These are phyloP conservation scores for Heimioporus sp. DNA, from an alignment of 768 basidiomycete species.

Conservation along the genomic window DNA sequence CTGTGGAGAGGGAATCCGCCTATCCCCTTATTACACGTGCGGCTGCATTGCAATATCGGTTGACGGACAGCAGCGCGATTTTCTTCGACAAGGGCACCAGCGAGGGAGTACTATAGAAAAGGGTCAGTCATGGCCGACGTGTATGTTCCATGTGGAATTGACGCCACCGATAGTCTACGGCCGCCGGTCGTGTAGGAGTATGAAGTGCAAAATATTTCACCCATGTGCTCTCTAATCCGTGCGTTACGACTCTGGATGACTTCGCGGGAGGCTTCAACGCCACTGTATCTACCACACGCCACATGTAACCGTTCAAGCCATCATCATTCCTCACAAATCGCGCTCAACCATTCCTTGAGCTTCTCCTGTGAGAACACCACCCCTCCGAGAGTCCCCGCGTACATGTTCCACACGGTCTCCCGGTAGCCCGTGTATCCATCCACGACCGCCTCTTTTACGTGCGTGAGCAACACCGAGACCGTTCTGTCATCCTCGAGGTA, in stretches of 20 bases:
- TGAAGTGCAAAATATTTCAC: no score
- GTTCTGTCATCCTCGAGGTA: conserved; percentile 84
- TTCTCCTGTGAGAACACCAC: conserved; percentile 33
- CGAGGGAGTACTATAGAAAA: conserved; percentile 52
- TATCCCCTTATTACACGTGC: conserved; percentile 47
- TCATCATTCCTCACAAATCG: conserved; percentile 31
- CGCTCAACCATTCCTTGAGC: conserved; percentile 40
- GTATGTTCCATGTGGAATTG: not conserved
- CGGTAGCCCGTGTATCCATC: conserved; percentile 75
- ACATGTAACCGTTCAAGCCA: no score
- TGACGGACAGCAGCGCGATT: conserved; percentile 60
- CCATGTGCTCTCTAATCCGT: not conserved
- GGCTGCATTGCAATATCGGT: conserved; percentile 64
- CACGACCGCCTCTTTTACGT: conserved; percentile 71
- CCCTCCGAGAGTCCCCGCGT: conserved; percentile 35
- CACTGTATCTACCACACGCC: no score
- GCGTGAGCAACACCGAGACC: conserved; percentile 72
- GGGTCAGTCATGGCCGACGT: not conserved
- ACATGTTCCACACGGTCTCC: conserved; percentile 55
- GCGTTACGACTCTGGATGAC: not conserved
- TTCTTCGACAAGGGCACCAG: conserved; percentile 78
- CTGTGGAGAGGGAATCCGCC: conserved; percentile 32
- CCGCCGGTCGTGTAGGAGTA: not conserved
- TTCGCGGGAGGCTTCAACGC: not conserved
- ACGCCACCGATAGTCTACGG: not conserved